Conservation (phyloP, 1,284 basidiomycete species). For the Fomitopsis betulina region DNA sequence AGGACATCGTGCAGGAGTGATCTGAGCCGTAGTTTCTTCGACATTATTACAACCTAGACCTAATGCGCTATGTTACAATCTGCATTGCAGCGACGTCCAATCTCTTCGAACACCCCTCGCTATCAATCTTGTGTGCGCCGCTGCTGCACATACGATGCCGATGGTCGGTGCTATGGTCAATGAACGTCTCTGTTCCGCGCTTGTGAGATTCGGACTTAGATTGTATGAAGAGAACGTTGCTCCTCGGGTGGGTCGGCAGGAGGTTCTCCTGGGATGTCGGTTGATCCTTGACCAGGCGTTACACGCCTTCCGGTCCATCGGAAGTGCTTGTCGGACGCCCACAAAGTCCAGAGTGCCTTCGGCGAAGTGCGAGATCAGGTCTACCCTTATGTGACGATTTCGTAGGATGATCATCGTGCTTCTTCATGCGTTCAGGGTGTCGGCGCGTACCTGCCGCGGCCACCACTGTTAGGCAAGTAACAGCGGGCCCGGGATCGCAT, state of each 20-base stretch:
- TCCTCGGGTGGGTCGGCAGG: not conserved
- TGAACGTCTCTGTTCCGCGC: not conserved
- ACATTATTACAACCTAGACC: not conserved
- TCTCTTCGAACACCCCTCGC: not conserved
- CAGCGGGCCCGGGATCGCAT: too few relatives aligned
- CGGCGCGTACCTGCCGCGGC: not conserved
- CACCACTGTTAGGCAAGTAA: too few relatives aligned
- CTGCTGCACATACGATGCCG: too few relatives aligned
- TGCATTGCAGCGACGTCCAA: not conserved
- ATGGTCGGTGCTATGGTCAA: too few relatives aligned
- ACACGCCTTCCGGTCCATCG: not conserved
- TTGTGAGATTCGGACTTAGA: not conserved
- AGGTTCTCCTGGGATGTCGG: not conserved
- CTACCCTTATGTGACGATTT: not conserved
- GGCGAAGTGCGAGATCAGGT: not conserved
- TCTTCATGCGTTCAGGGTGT: not conserved
- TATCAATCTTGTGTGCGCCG: not conserved
- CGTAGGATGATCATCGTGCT: too few relatives aligned
- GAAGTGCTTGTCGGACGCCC: not conserved
- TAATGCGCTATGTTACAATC: not conserved
- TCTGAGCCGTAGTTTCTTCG: not conserved
- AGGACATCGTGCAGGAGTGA: slow-evolving; percentile 81
- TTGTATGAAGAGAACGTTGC: not conserved
- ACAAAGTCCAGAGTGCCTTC: not conserved
- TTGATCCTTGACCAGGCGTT: not conserved